Conservation (phyloP, 2,329 filamentous ascomycete species). For the Microdochium trichocladiopsis region DNA sequence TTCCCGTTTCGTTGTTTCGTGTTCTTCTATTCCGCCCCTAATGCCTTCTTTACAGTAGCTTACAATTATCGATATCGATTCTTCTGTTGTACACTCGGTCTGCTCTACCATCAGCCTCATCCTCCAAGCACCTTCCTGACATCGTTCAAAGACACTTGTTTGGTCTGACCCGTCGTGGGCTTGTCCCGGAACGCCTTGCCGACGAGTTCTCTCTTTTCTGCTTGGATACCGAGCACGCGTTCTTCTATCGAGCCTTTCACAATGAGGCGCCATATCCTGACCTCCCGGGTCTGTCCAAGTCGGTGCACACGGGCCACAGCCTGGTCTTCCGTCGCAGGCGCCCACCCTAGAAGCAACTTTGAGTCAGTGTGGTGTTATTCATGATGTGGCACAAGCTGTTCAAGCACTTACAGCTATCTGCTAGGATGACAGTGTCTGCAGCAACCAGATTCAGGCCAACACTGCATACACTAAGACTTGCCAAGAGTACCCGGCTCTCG, state of each 20-base stretch:
- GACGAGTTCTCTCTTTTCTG: constrained; percentile 72
- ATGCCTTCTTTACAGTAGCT: too few relatives aligned
- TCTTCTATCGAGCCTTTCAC: constrained; percentile 80
- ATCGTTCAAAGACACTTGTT: not conserved
- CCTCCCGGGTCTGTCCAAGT: constrained; percentile 72
- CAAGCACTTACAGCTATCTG: constrained; percentile 57
- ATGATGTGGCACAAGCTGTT: constrained; percentile 7
- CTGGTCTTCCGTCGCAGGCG: constrained; percentile 87
- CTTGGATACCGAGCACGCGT: constrained; percentile 69
- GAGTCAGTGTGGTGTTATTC: not conserved
- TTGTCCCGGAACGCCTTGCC: constrained; percentile 75
- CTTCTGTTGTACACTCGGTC: too few relatives aligned
- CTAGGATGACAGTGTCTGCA: constrained; percentile 77
- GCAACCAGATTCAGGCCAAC: constrained; percentile 83
- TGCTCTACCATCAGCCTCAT: not conserved
- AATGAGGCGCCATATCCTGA: constrained; percentile 73
- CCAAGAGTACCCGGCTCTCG: constrained; percentile 68
- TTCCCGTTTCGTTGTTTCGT: too few relatives aligned
- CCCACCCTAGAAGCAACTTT: constrained; percentile 57
- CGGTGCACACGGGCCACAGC: constrained; percentile 84
- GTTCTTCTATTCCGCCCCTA: too few relatives aligned
- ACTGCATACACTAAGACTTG: constrained; percentile 73
- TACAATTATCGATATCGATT: too few relatives aligned
- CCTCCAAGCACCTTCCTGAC: not conserved
- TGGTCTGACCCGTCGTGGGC: not conserved